Base-by-base conservation (phyloP, 768 basidiomycete species). In the Lanmaoa pseudosensibilis region DNA sequence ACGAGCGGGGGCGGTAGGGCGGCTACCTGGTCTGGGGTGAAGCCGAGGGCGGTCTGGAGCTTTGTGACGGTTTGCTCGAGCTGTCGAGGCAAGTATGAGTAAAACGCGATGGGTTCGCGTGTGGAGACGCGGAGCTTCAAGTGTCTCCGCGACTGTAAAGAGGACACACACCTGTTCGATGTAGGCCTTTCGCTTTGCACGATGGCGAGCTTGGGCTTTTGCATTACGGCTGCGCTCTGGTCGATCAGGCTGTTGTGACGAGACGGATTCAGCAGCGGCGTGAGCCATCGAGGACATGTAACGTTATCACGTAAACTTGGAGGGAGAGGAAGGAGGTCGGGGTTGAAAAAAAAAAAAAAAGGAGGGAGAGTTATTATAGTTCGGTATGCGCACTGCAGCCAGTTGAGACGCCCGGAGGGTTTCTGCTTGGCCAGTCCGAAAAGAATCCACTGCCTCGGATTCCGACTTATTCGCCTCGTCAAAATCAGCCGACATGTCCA, bases 141-240 rank as follows among this genome's bases (percentile, higher is more conserved):
- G 25, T 5, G 50, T 38, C 12, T 59, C 41, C 40, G 40, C 36
- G 57, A 57, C 7, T 46, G 30, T 44, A 18, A 49, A 52, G 34
- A 30, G 9, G 21, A 50, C 46, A 43, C 46, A 90, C 46, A 90
- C 91, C 81, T 92, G 89, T 63, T 93, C 90, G 68, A 94, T 92
- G 78, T 94, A 94, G 12, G 92, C 92, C 77, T 94, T 94, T 74
- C 92, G 82, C 73, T 94, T 94, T 70, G 91, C 92, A 58, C 92
- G 85, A 78, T 94, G 92, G 65, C 92, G 79, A 36, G 92, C 92
- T 76, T 94, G 92, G 11, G 92, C 92, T 74, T 86, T 87, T 52
- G 88, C 88, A 77, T 91, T 91, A 78, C 89, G 87, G 81, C 87
- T 88, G 64, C 88, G 85, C 75, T 89, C 88, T 78, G 88, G 88